These are phyloP conservation scores for Didymella lethalis DNA, from an alignment of 2,329 filamentous ascomycete species.

Conservation along the genomic window DNA sequence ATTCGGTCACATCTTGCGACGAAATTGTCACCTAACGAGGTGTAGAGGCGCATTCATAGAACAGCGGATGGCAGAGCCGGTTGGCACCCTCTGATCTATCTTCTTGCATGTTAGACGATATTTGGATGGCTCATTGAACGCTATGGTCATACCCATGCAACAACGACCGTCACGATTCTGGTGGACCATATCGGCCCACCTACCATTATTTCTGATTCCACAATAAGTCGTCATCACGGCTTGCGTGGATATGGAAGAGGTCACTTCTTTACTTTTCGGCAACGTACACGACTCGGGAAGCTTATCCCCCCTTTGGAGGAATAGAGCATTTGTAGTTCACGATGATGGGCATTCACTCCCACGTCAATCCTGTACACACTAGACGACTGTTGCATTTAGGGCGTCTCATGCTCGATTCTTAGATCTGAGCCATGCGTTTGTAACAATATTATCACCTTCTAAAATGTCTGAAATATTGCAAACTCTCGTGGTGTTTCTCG, in stretches of 20 bases:
- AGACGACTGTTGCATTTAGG: conserved; percentile 44
- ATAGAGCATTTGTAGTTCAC: conserved; percentile 19
- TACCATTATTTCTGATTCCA: neutral
- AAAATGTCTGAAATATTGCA: neutral
- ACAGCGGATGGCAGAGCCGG: neutral
- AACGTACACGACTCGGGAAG: conserved; percentile 28
- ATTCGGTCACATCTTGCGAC: neutral
- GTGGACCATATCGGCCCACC: conserved; percentile 4
- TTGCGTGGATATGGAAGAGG: neutral
- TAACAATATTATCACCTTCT: conserved; percentile 22
- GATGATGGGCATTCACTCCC: conserved; percentile 9
- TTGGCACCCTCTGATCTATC: neutral
- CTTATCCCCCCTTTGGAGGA: conserved; percentile 26
- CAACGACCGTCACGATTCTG: conserved; percentile 30
- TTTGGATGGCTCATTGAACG: conserved; percentile 5
- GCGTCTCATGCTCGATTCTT: conserved; percentile 35
- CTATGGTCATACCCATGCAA: conserved; percentile 38
- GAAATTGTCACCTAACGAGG: conserved; percentile 1
- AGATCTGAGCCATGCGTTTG: conserved; percentile 25
- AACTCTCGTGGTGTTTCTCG: conserved; percentile 2
- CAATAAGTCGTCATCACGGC: neutral
- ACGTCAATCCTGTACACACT: conserved; percentile 41
- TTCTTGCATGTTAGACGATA: conserved; percentile 1
- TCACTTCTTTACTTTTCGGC: neutral
- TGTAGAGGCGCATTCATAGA: neutral